These are phyloP conservation scores for Hippophae rhamnoides DNA, from an alignment of 306 rosid species.

Conservation along the genomic window DNA sequence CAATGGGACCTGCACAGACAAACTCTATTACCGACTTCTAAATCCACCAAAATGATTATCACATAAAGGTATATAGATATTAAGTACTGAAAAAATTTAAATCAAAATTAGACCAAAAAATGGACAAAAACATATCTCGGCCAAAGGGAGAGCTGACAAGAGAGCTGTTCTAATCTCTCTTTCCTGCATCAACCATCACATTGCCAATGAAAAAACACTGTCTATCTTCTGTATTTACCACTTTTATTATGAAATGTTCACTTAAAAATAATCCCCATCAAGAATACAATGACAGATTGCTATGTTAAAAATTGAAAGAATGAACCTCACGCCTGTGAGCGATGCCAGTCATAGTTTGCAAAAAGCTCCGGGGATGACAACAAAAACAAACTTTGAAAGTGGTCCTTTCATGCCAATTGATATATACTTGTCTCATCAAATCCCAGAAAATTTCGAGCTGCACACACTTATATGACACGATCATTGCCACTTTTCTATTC, in stretches of 20 bases:
- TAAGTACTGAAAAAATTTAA: constrained; percentile 27
- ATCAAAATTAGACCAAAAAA: constrained; percentile 1
- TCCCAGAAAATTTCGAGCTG: constrained; percentile 33
- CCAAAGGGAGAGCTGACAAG: constrained; percentile 51
- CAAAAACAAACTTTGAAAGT: constrained; percentile 28
- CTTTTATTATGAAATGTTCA: constrained; percentile 46
- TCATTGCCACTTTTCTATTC: constrained; percentile 22
- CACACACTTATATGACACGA: constrained; percentile 33
- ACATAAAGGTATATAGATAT: constrained; percentile 43
- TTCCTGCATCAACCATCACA: constrained; percentile 35
- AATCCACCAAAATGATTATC: constrained; percentile 34
- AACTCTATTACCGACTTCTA: constrained; percentile 72
- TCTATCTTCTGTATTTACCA: constrained; percentile 32
- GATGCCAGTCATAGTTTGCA: constrained; percentile 32
- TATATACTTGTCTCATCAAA: constrained; percentile 34
- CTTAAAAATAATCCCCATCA: constrained; percentile 39
- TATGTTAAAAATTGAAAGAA: constrained; percentile 59
- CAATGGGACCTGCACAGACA: constrained; percentile 32
- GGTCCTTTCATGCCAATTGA: constrained; percentile 31
- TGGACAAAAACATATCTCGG: constrained; percentile 30
- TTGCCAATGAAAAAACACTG: constrained; percentile 28
- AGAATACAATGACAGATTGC: constrained; percentile 29
- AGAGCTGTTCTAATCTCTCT: constrained; percentile 37
- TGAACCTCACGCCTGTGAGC: constrained; percentile 41
- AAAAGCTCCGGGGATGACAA: constrained; percentile 37